Base-by-base conservation (phyloP, 176 grass and related monocot species). In the Pontederia crassipes region DNA sequence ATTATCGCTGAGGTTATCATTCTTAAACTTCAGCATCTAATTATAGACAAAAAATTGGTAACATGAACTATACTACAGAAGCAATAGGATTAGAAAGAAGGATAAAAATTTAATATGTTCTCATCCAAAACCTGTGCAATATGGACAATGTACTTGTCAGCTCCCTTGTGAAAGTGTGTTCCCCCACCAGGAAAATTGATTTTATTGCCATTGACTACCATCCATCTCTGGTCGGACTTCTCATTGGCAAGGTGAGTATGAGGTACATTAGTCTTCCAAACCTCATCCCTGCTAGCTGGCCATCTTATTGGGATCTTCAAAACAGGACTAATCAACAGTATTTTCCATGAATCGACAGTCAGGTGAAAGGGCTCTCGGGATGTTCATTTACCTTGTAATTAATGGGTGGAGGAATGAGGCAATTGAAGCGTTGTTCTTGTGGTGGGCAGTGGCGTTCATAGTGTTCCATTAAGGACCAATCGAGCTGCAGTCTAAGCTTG, bases 151-250 rank as follows among this genome's bases (percentile, higher is more conserved):
- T 86, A 91, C 82, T 80, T 91, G 60, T 78, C 87, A n/a, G 83
- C 87, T 28, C 87, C 87, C 28, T 45, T 13, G 67, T 86, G 87
- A 52, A 91, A 91, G 48, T 91, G 87, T 18, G 87, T 91, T 12
- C 87, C 87, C 1, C 87, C 87, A 6, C 87, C 83, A 9, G 87
- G 87, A 45, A 91, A 91, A 56, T 83, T 91, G 69, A 91, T 91
- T 74, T 80, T 91, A 40, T 78, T 73, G 10, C 83, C 79, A 55
- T 91, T 83, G 27, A 83, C 76, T 48, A 83, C 76, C 87, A 91
- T 91, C 87, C 87, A 91, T 61, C 87, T 48, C 77, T 91, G 87
- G 55, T 91, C 87, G 0, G 83, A 91, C 62, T 91, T 91, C 79
- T 91, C 87, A 0, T 73, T 54, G 1, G 83, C 87, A 8, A 91